Conservation (phyloP, 768 basidiomycete species). For the Tricholoma hemisulphureum region DNA sequence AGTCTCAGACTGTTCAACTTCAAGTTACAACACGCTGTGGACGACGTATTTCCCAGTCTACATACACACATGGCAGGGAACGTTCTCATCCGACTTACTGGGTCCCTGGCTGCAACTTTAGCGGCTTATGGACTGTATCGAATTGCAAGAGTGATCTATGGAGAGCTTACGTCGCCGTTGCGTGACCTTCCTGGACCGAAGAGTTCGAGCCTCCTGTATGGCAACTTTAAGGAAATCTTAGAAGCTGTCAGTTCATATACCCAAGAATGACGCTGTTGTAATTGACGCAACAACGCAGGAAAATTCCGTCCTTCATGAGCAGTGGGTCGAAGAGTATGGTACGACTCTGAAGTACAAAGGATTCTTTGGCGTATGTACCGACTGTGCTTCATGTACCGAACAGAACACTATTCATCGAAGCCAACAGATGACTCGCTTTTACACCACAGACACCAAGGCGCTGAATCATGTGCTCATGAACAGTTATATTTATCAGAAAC, state of each 20-base stretch:
- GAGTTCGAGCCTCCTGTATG: slow-evolving; percentile 43
- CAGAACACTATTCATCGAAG: neutral
- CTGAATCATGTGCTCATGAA: slow-evolving; percentile 63
- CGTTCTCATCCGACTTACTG: slow-evolving; percentile 11
- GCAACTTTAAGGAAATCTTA: slow-evolving; percentile 45
- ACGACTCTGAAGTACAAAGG: slow-evolving; percentile 14
- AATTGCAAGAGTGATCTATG: slow-evolving; percentile 33
- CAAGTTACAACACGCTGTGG: too few species aligned
- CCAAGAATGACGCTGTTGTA: neutral
- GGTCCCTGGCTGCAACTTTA: slow-evolving; percentile 18
- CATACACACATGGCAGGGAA: neutral
- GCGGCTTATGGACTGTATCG: slow-evolving; percentile 29
- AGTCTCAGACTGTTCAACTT: too few species aligned
- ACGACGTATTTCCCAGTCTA: too few species aligned
- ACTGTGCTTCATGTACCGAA: neutral
- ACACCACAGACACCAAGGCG: slow-evolving; percentile 61
- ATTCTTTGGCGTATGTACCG: slow-evolving; percentile 38
- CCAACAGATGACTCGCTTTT: slow-evolving; percentile 39
- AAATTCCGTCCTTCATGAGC: slow-evolving; percentile 18
- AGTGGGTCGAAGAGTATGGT: slow-evolving; percentile 17
- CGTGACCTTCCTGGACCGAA: slow-evolving; percentile 51
- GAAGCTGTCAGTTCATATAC: slow-evolving; percentile 32
- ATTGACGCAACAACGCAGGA: slow-evolving; percentile 26
- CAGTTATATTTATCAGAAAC: slow-evolving; percentile 54
- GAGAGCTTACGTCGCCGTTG: slow-evolving; percentile 40